Conservation (phyloP, 1,284 basidiomycete species). For the Papiliotrema nemorosa region DNA sequence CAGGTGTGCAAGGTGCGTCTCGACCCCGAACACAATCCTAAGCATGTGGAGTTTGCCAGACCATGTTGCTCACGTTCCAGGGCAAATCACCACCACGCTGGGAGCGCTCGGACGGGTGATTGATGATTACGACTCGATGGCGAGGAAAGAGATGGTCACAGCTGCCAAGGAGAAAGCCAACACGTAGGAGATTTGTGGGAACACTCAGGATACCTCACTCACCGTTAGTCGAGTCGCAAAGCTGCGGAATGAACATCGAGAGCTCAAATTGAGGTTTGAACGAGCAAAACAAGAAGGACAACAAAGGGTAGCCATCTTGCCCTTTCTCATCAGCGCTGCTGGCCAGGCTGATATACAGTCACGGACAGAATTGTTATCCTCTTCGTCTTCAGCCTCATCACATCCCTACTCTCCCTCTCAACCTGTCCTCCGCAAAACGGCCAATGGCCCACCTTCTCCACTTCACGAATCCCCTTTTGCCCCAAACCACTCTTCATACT, state of each 20-base stretch:
- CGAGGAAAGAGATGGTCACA: slow-evolving; percentile 86
- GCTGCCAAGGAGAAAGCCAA: slow-evolving; percentile 91
- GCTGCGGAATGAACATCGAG: slow-evolving; percentile 50
- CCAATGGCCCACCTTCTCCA: slow-evolving; percentile 53
- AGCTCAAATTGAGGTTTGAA: slow-evolving; percentile 51
- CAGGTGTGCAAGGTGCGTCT: slow-evolving; percentile 72
- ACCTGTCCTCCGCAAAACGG: slow-evolving; percentile 17
- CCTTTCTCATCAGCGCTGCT: no score
- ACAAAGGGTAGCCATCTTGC: slow-evolving; percentile 24
- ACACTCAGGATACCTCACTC: background rate
- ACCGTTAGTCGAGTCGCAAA: slow-evolving; percentile 48
- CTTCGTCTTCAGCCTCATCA: slow-evolving; percentile 22
- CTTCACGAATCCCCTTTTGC: slow-evolving; percentile 41
- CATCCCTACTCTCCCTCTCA: slow-evolving; percentile 49
- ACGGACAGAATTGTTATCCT: slow-evolving; percentile 37
- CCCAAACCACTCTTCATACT: slow-evolving; percentile 58
- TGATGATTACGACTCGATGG: slow-evolving; percentile 95
- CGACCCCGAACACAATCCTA: no score
- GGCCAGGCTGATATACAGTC: slow-evolving; percentile 15
- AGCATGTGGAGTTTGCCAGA: slow-evolving; percentile 9
- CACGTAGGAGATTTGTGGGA: slow-evolving; percentile 58
- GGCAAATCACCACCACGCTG: slow-evolving; percentile 90
- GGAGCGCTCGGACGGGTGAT: slow-evolving; percentile 87
- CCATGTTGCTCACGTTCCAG: no score
- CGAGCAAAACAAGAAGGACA: slow-evolving; percentile 46